Base-by-base conservation (phyloP, 2,329 filamentous ascomycete genomes). In the Cercospora sp. region DNA sequence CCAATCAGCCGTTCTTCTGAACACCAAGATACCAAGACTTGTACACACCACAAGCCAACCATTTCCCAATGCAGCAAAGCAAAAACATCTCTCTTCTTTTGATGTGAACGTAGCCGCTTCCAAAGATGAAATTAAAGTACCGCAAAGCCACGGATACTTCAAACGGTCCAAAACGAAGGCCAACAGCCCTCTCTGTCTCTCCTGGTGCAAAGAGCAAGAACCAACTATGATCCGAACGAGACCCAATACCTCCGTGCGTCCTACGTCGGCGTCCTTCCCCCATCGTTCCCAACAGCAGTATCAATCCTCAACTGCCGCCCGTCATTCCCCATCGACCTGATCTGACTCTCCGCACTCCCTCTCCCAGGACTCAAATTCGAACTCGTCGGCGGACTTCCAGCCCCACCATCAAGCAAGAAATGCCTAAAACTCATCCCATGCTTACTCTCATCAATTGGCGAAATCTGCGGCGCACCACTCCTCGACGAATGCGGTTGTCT, bases 341-440 rank as follows among this genome's bases (percentile, higher is more conserved):
- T 42, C 45, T 63, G 45, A 20, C 63, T 62, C 12, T 64, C 62
- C 5, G 67, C 67, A 31, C 63, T 63, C n/a, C 55, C 45, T n/a
- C 36, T 28, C 12, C 23, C 48, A 53, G 48, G 13, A 30, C 1
- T 23, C 23, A 26, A 36, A n/a, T 28, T 36, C 36, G 60, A 39
- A 39, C 13, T 33, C 26, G 23, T 53, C 39, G 28, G 18, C n/a
- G 53, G 48, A 23, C 63, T 66, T 28, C 62, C 66, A 31, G 55
- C 23, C 23, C 23, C 66, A 28, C 68, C 60, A 13, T 74, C 74
- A 5, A 76, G 63, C n/a, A 76, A 68, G 60, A 76, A 75, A 13
- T 75, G 73, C 68, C 75, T 71, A 69, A 75, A 73, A 62, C 69
- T 73, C 63, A 73, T 70, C 9, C 62, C 58, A 55, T 70, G 66